Conservation (phyloP, 768 basidiomycete genomes). For the Xerocomellus dryophilus region DNA sequence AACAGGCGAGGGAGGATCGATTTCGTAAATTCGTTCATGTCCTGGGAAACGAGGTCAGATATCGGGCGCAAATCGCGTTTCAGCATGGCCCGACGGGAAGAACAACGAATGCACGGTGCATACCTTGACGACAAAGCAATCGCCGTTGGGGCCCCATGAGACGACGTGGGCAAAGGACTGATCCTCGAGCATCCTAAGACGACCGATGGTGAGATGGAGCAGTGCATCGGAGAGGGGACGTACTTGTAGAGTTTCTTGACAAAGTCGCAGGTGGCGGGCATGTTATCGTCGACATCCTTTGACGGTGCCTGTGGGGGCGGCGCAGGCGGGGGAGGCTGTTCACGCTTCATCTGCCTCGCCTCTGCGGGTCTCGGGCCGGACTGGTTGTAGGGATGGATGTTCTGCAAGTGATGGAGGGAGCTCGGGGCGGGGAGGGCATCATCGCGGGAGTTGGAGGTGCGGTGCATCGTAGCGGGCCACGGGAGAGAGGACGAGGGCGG, state of each 20-base stretch:
- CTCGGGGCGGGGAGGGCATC: conserved; percentile 32
- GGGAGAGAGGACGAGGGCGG: conserved; percentile 24
- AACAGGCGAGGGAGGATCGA: conserved; percentile 87
- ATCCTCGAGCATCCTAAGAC: conserved; percentile 82
- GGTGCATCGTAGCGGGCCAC: conserved; percentile 30
- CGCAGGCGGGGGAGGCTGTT: conserved; percentile 25
- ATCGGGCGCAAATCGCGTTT: conserved; percentile 2
- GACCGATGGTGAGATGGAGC: conserved; percentile 2
- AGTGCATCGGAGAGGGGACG: conserved; percentile 11
- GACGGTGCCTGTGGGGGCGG: conserved; percentile 17
- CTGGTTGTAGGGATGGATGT: conserved; percentile 22
- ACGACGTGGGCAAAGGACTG: conserved; percentile 68
- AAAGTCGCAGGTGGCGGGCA: conserved; percentile 90
- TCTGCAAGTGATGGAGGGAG: conserved; percentile 18
- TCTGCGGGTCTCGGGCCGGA: conserved; percentile 19
- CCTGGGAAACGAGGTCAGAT: conserved; percentile 37
- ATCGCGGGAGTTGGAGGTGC: conserved; percentile 42
- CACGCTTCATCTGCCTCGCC: conserved; percentile 29
- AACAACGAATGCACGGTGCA: background rate
- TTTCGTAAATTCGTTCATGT: conserved; percentile 97
- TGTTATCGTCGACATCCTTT: conserved; percentile 59
- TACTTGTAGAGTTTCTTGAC: conserved; percentile 94
- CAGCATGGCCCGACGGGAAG: background rate
- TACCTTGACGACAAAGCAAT: conserved; percentile 87
- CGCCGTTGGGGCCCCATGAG: conserved; percentile 78